Base-by-base conservation (phyloP, 257 asterid species). In the Solanum bulbocastanum region DNA sequence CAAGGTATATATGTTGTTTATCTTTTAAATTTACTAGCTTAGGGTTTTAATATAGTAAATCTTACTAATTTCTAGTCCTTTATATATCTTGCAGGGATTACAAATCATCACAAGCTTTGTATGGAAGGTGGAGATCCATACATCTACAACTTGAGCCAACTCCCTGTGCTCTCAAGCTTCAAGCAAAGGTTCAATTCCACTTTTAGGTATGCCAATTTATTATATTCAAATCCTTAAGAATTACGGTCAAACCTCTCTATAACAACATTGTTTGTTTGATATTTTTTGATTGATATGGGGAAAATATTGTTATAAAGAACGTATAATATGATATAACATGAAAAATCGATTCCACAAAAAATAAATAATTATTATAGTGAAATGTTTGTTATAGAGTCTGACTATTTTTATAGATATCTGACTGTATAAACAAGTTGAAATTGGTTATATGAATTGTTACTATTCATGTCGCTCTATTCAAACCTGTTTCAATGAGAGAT, bases 61-160 rank as follows among this genome's bases (percentile, higher is more conserved):
- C 72, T 65, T 37, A 36, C 39, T 44, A 44, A 83, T 68, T 44
- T 62, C 68, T 27, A 15, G 4, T 44, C 40, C 39, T 79, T 35
- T 58, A 8, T 58, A 20, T 16, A 42, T 25, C 86, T 20, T 65
- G 22, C 92, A 94, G 96, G 93, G 85, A 39, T 89, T 46, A 83
- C 88, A 75, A 94, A 90, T 89, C 90, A 89, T 79, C 84, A 40
- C 85, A 89, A 92, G 90, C 25, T 86, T 83, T 88, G 90, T 74
- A 85, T 90, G 91, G 96, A 94, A 86, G 95, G 98, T 4, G 89
- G 84, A 33, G 97, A 94, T 92, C 93, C 91, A 72, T 92, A 92
- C 83, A 74, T 94, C 83, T 96, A 88, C 94, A 91, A 94, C 87
- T 92, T 92, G 36, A 93, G 94, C 87, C 95, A 93, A 89, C 92